Evolutionary conservation across 257 asterid genomes (phyloP).

Genomic region (Scutellaria galericulata): DNA sequence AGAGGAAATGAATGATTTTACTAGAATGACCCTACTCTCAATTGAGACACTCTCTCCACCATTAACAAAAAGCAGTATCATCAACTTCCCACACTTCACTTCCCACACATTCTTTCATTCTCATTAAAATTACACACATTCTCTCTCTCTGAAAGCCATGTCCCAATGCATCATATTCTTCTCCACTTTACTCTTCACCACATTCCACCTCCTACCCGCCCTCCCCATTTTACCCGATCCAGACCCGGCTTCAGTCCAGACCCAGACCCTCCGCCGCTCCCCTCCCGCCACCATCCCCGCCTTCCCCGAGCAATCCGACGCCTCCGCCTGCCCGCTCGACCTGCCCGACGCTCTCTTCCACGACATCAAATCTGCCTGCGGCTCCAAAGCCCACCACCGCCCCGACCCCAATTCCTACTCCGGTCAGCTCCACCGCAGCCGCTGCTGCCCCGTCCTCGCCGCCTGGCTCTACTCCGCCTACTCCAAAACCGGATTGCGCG

Average conservation of each 20-base stretch:
- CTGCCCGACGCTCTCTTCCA: conserved; percentile 76
- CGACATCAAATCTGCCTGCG: conserved; percentile 71
- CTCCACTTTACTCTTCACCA: conserved; percentile 41
- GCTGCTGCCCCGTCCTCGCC: conserved; percentile 93
- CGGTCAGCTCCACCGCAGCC: conserved; percentile 64
- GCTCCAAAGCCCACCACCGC: conserved; percentile 48
- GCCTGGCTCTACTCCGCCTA: conserved; percentile 95
- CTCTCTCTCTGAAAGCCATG: conserved; percentile 53
- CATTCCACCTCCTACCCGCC: conserved; percentile 40
- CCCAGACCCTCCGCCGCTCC: conserved; percentile 59
- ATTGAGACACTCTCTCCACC: not conserved
- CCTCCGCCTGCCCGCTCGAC: conserved; percentile 73
- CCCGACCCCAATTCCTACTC: conserved; percentile 48
- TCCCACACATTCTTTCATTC: conserved; percentile 29
- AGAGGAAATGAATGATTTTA: too few species aligned
- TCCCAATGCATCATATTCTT: conserved; percentile 39
- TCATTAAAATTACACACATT: not conserved
- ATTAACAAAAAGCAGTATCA: conserved; percentile 3
- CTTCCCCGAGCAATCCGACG: conserved; percentile 85
- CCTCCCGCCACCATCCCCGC: conserved; percentile 91
- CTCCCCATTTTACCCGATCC: conserved; percentile 65
- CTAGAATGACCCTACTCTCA: too few species aligned
- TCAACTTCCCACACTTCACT: not conserved
- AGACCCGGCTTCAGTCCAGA: conserved; percentile 53
- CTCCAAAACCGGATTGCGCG: conserved; percentile 66